phyloP scores from a whole-genome alignment of 805 yeast species.

The Lachancea sp. region DNA sequence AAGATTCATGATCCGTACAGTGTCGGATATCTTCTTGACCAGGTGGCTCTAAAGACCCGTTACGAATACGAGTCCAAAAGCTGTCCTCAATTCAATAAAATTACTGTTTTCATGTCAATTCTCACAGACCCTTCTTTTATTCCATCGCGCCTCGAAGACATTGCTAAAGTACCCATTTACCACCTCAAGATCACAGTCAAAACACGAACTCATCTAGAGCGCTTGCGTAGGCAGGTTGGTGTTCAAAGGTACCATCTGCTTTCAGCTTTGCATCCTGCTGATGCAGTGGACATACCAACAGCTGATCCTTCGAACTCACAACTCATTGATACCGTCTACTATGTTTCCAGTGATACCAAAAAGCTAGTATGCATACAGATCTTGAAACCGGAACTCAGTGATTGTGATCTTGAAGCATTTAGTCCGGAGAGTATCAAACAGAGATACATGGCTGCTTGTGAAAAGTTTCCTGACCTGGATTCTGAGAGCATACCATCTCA shows the following conservation, averaged over 20 bases:
- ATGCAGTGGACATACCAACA: slow-evolving; percentile 23
- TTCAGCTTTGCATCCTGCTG: slow-evolving; percentile 28
- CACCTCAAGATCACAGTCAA: slow-evolving; percentile 35
- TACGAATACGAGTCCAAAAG: slow-evolving; percentile 24
- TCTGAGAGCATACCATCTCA: slow-evolving; percentile 41
- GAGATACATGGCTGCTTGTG: slow-evolving; percentile 41
- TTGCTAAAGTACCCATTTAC: slow-evolving; percentile 22
- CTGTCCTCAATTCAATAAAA: slow-evolving; percentile 25
- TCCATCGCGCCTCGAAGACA: slow-evolving; percentile 11
- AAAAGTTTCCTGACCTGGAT: slow-evolving; percentile 22
- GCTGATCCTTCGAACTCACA: slow-evolving; percentile 28
- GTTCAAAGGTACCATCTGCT: slow-evolving; percentile 32
- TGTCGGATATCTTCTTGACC: slow-evolving; percentile 28
- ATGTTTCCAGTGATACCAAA: slow-evolving; percentile 40
- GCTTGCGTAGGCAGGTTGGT: slow-evolving; percentile 25
- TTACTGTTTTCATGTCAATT: slow-evolving; percentile 30
- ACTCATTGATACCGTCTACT: slow-evolving; percentile 42
- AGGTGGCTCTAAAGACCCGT: slow-evolving; percentile 26
- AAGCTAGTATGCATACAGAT: slow-evolving; percentile 49
- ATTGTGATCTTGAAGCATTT: slow-evolving; percentile 39
- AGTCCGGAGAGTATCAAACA: slow-evolving; percentile 44
- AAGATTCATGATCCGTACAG: slow-evolving; percentile 16
- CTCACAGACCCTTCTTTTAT: slow-evolving; percentile 18
- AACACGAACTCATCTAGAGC: slow-evolving; percentile 23
- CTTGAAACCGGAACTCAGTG: slow-evolving; percentile 43